Evolutionary conservation across 1,139 yeast species (phyloP).

Genomic region (Casaregolazyma lundiana): DNA sequence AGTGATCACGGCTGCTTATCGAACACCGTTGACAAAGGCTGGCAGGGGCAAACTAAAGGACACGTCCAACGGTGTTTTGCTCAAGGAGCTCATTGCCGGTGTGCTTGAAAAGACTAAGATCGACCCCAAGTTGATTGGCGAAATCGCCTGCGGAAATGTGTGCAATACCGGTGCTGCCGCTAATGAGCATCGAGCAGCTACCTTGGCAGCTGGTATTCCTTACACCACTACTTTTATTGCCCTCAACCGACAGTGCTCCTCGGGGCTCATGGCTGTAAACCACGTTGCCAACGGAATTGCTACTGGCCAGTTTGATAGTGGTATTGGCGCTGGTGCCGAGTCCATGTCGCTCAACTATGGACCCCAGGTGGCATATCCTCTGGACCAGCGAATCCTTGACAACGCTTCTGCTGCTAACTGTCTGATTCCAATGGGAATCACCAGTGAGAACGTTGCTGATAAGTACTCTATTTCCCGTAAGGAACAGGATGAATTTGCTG

Average conservation of each 20-base stretch:
- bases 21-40: constrained; percentile 86
- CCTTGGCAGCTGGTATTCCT: constrained; percentile 69
- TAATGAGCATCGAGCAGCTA: constrained; percentile 81
- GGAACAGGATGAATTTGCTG: constrained; percentile 42
- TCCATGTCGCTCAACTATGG: constrained; percentile 87
- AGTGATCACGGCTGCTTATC: constrained; percentile 79
- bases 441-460: constrained; percentile 71
- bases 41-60: constrained; percentile 79
- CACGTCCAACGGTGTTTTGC: constrained; percentile 67
- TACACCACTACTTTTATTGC: constrained; percentile 71
- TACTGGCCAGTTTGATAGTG: constrained; percentile 84
- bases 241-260: constrained; percentile 89
- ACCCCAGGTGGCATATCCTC: constrained; percentile 59
- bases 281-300: constrained; percentile 85
- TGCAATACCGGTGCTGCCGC: constrained; percentile 90
- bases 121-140: constrained; percentile 69
- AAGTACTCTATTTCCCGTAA: constrained; percentile 38
- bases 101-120: constrained; percentile 54
- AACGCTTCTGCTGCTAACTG: constrained; percentile 56
- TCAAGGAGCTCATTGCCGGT: constrained; percentile 58
- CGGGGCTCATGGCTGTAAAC: constrained; percentile 86
- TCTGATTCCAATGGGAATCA: constrained; percentile 86
- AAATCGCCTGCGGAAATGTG: constrained; percentile 84
- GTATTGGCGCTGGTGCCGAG: constrained; percentile 89
- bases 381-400: constrained; percentile 48